Percentiles rank a stretch among this genome's conserved stretches.
Evolutionary conservation across 148 eudicot species (phyloP).

Genomic region (Silene latifolia): DNA sequence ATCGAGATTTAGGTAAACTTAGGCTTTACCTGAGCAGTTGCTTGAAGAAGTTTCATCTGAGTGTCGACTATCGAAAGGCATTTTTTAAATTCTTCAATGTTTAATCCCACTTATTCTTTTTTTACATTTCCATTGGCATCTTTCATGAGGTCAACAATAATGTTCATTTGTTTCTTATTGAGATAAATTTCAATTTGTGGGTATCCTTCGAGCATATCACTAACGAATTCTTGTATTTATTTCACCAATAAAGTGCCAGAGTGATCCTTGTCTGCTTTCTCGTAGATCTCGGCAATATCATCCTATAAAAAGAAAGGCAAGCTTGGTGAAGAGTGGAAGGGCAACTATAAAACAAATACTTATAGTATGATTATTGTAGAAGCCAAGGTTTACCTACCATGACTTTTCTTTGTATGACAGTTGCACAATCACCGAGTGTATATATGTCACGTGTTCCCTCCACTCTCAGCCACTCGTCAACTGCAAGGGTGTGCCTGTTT

Average conservation of each 20-base stretch:
- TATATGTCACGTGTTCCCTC: constrained; percentile 52
- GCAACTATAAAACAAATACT: neutral
- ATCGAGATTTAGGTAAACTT: neutral
- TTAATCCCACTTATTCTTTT: constrained; percentile 73
- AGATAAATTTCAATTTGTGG: constrained; percentile 84
- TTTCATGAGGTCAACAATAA: constrained; percentile 63
- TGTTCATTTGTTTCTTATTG: constrained; percentile 59
- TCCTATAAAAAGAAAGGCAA: constrained; percentile 37
- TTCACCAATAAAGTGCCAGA: constrained; percentile 83
- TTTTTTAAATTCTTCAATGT: constrained; percentile 68
- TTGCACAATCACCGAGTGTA: constrained; percentile 71
- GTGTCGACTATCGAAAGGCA: constrained; percentile 66
- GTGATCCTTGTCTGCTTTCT: constrained; percentile 84
- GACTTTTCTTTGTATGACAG: constrained; percentile 59
- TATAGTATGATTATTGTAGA: neutral
- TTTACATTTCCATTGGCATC: constrained; percentile 50
- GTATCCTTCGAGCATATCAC: constrained; percentile 74
- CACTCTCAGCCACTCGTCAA: constrained; percentile 78
- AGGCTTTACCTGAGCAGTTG: constrained; percentile 72
- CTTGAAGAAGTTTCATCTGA: constrained; percentile 81
- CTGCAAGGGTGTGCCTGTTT: constrained; percentile 65
- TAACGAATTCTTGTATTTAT: constrained; percentile 78
- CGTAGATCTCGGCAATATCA: constrained; percentile 68
- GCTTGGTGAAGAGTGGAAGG: neutral
- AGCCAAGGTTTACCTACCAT: constrained; percentile 40